Conservation (phyloP, 176 grass and related monocot species). For the Neostapfia colusana region DNA sequence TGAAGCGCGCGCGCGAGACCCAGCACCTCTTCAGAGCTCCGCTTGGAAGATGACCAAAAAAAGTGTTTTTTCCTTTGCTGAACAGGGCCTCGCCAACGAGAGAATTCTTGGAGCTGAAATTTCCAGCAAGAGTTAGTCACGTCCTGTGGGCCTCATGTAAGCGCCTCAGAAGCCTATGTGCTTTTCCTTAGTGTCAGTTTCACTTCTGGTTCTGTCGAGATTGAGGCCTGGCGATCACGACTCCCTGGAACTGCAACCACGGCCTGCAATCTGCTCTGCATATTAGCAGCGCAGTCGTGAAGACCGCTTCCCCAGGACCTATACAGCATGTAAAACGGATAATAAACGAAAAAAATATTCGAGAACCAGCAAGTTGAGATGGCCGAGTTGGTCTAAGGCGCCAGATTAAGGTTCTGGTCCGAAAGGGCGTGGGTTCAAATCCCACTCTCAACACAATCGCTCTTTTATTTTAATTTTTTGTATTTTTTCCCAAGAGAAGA, state of each 20-base stretch:
- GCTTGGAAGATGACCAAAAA: background rate
- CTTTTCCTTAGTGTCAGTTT: background rate
- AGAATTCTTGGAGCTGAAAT: background rate
- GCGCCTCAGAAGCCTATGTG: background rate
- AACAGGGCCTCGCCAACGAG: background rate
- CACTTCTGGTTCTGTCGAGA: background rate
- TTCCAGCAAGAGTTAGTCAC: background rate
- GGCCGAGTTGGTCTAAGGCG: slow-evolving; percentile 91
- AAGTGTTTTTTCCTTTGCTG: background rate
- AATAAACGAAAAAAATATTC: too few species aligned
- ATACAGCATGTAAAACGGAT: too few species aligned
- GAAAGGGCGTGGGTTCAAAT: slow-evolving; percentile 90
- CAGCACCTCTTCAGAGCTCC: background rate
- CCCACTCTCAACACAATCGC: slow-evolving; percentile 17
- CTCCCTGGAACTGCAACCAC: background rate
- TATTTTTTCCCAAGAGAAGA: background rate
- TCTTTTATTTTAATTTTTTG: too few species aligned
- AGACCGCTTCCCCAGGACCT: too few species aligned
- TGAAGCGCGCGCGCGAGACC: background rate
- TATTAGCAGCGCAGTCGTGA: background rate
- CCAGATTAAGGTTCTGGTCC: slow-evolving; percentile 78
- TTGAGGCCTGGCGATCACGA: background rate
- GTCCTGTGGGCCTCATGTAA: background rate
- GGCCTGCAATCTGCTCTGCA: background rate
- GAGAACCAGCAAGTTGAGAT: slow-evolving; percentile 68